Evolutionary conservation across 2,329 filamentous ascomycete species (phyloP), one percentile per base, ranked within the genome.

Genomic region (Ilyonectria destructans): DNA sequence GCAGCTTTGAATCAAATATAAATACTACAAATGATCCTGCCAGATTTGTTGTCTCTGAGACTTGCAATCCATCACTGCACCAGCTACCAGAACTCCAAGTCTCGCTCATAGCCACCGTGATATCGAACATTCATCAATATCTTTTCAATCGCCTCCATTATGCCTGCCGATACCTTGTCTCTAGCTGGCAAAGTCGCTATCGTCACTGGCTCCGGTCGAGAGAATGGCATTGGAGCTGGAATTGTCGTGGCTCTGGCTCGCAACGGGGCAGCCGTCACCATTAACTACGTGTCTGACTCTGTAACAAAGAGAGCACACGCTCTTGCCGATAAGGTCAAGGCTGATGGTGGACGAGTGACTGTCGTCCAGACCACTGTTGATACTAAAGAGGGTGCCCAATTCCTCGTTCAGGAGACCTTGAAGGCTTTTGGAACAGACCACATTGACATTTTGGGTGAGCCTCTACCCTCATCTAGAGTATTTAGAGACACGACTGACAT

Each of bases 221-320:
- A 84, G 29, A 84, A 82, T 52, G 82, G 82, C 3, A 84, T 85
- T 10, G 83, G 84, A 6, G 83, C 83, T 4, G 82, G 75, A 17
- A 84, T 83, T 17, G 83, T 81, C n/a, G 59, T 61, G 1, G 77
- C 80, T 0, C 76, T 85, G 0, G 82, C 82, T 17, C 78, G 80
- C 5, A 83, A 83, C 67, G 83, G 83, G 8, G 83, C 83, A 3
- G 74, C 74, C 1, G 83, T 85, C 0, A 75, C 73, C 1, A 72
- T 85, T 63, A 80, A 85, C 74, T 79, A 83, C 61, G 77, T 84
- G 6, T 84, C 82, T 0, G 79, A 82, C 6, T 66, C 72, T 1
- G 75, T 77, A 0, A 73, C 65, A 0, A 21, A 71, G 0, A 74
- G 80, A 3, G 83, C 84, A 1, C 72, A 68, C 0, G 69, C 74